These are phyloP conservation scores for Remersonia thermophila DNA, from an alignment of 2,329 filamentous ascomycete genomes.

Conservation along the genomic window DNA sequence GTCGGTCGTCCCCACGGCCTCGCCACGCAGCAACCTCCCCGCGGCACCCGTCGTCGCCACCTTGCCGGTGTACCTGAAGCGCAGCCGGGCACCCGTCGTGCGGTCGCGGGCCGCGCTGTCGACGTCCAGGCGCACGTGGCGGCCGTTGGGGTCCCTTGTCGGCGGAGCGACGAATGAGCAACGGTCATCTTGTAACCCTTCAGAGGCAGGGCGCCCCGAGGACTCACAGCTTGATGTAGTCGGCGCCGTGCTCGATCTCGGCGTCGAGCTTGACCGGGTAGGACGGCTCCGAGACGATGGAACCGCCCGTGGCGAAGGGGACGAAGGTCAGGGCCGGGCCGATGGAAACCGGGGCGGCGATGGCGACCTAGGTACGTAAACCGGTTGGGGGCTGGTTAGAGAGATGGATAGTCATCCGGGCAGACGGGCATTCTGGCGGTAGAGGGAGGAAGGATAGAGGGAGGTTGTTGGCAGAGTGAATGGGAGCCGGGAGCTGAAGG, in stretches of 20 bases:
- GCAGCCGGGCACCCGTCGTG: slow-evolving; percentile 20
- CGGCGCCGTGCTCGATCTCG: slow-evolving; percentile 27
- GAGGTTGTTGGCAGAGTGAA: too few relatives aligned
- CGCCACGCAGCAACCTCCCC: slow-evolving; percentile 22
- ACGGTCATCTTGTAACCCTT: too few relatives aligned
- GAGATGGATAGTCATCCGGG: too few relatives aligned
- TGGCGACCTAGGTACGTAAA: slow-evolving; percentile 17
- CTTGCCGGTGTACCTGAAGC: slow-evolving; percentile 27
- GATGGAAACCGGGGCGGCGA: slow-evolving; percentile 19
- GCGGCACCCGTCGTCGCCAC: slow-evolving; percentile 21
- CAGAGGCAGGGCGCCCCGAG: too few relatives aligned
- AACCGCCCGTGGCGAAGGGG: slow-evolving; percentile 18
- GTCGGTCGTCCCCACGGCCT: slow-evolving; percentile 25
- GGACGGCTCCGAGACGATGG: slow-evolving; percentile 24
- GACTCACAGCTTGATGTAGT: slow-evolving; percentile 27
- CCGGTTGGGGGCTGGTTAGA: background rate
- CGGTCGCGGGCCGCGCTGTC: slow-evolving; percentile 24
- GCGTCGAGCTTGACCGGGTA: slow-evolving; percentile 29
- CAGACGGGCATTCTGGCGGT: too few relatives aligned
- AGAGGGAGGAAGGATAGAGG: too few relatives aligned
- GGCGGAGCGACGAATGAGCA: too few relatives aligned
- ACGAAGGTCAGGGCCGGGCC: slow-evolving; percentile 22
- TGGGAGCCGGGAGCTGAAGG: too few relatives aligned
- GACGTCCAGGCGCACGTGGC: slow-evolving; percentile 28
- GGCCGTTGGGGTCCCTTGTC: slow-evolving; percentile 25